phyloP scores from a whole-genome alignment of 2,329 filamentous ascomycete genomes.

The Colletotrichum shisoi region DNA sequence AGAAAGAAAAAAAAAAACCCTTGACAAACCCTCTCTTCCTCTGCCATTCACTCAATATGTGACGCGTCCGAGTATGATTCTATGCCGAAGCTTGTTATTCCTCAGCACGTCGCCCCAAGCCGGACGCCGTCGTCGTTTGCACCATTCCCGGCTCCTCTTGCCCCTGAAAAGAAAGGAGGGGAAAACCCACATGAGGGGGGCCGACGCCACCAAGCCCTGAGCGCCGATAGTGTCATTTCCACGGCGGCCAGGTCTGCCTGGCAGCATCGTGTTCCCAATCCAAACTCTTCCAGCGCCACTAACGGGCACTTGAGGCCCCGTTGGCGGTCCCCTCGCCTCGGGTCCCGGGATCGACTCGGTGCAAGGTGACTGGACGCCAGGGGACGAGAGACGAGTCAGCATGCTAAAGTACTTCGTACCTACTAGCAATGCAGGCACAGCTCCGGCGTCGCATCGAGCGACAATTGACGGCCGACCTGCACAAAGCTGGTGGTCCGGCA shows the following conservation, averaged over 20 bases:
- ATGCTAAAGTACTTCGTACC: slow-evolving; percentile 8
- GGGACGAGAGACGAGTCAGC: slow-evolving; percentile 25
- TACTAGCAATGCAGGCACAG: slow-evolving; percentile 2
- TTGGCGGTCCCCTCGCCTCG: slow-evolving; percentile 2
- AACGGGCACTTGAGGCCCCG: slow-evolving; percentile 24
- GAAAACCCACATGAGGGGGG: background rate
- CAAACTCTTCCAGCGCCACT: slow-evolving; percentile 26
- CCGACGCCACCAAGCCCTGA: slow-evolving; percentile 12
- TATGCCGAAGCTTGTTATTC: no score
- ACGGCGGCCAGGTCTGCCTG: slow-evolving; percentile 11
- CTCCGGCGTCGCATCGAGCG: slow-evolving; percentile 28
- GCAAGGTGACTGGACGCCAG: slow-evolving; percentile 35
- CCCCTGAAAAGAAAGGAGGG: slow-evolving; percentile 23
- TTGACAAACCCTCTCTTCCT: no score
- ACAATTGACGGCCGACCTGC: slow-evolving; percentile 23
- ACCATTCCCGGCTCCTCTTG: slow-evolving; percentile 2
- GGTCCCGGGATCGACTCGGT: slow-evolving; percentile 1
- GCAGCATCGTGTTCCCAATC: slow-evolving; percentile 8
- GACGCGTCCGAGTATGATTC: no score
- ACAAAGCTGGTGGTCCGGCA: slow-evolving; percentile 17
- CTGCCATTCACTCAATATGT: no score
- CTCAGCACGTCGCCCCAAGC: background rate
- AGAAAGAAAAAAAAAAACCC: no score
- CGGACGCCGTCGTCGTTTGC: slow-evolving; percentile 12
- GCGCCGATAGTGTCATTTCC: slow-evolving; percentile 18